Conservation (phyloP, 2,329 filamentous ascomycete genomes). For the Thermoascus crustaceus region DNA sequence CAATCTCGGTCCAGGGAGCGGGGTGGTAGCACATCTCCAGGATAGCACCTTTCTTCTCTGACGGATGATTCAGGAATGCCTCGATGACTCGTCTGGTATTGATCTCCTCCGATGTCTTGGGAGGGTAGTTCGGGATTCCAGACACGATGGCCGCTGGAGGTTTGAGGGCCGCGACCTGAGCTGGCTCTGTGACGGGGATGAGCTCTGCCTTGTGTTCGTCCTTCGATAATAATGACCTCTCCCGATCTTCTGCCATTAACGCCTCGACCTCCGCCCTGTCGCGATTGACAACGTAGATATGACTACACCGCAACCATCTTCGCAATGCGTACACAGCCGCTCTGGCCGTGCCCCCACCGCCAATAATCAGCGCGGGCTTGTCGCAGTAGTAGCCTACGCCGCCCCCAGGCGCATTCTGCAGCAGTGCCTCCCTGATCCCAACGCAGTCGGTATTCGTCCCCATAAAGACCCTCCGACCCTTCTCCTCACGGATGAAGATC, state of each 20-base stretch:
- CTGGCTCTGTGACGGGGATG: slow-evolving; percentile 47
- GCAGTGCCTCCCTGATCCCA: slow-evolving; percentile 66
- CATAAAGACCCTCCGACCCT: slow-evolving; percentile 48
- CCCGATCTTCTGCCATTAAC: slow-evolving; percentile 56
- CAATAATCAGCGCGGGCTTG: slow-evolving; percentile 63
- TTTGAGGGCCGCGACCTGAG: slow-evolving; percentile 52
- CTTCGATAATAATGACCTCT: too few relatives aligned
- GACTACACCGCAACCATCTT: slow-evolving; percentile 58
- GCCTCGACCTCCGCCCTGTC: slow-evolving; percentile 59
- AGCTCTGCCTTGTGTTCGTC: too few relatives aligned
- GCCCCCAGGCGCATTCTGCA: slow-evolving; percentile 42
- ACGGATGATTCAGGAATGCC: slow-evolving; percentile 24
- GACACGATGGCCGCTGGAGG: slow-evolving; percentile 61
- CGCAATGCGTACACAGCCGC: slow-evolving; percentile 68
- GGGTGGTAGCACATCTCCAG: slow-evolving; percentile 83
- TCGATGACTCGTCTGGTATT: slow-evolving; percentile 48
- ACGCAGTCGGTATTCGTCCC: slow-evolving; percentile 78
- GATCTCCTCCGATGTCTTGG: slow-evolving; percentile 55
- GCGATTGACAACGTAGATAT: slow-evolving; percentile 71
- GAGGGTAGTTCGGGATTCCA: slow-evolving; percentile 70
- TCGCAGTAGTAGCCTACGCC: slow-evolving; percentile 28
- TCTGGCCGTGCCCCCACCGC: slow-evolving; percentile 70
- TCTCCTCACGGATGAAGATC: slow-evolving; percentile 52
- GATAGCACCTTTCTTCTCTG: slow-evolving; percentile 54
- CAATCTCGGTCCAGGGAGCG: slow-evolving; percentile 58